Evolutionary conservation across 2,329 filamentous ascomycete species (phyloP), one percentile per base, ranked within the genome.

Genomic region (Alternaria dauci): DNA sequence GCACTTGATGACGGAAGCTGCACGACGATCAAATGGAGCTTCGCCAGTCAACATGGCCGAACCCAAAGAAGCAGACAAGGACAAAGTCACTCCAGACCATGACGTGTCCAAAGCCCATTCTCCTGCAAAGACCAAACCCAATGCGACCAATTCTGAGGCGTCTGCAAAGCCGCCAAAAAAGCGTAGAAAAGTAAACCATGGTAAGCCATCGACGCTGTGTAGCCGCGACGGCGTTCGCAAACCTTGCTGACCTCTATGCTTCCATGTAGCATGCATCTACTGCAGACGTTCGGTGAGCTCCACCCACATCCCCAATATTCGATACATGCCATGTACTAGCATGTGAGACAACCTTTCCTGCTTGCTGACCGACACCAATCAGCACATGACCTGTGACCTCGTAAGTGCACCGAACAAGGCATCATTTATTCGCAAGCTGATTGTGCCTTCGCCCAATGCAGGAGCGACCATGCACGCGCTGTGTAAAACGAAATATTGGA

Each of bases 401-500:
- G 80, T 81, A 73, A 73, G 79, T 71, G 55, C 48, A 54, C 44
- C 52, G 32, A 58, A 38, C 41, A 44, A 58, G 39, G 38, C 66
- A 41, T 55, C 59, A 42, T 18, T 25, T 46, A 48, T 32, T 70
- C 75, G 68, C 73, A 66, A 66, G 67, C 78, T 80, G 67, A 80
- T 76, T 41, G 41, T 46, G 48, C 72, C 62, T 66, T 70, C 71
- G 28, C 46, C 46, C 12, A 69, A 76, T 74, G 73, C 80, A 96
- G 93, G 93, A 96, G 84, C 90, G 95, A 78, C 95, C 95, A 75
- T 99, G 95, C 86, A 94, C 93, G 74, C 88, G 95, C 82, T 99
- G 95, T 84, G 92, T 98, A 81, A 99, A 98, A 83, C 90, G 95
- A 76, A 97, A 97, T 82, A 99, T 99, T 79, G 95, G 94, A 73